Base-by-base conservation (phyloP, 768 basidiomycete genomes). In the Lactarius tabidus region DNA sequence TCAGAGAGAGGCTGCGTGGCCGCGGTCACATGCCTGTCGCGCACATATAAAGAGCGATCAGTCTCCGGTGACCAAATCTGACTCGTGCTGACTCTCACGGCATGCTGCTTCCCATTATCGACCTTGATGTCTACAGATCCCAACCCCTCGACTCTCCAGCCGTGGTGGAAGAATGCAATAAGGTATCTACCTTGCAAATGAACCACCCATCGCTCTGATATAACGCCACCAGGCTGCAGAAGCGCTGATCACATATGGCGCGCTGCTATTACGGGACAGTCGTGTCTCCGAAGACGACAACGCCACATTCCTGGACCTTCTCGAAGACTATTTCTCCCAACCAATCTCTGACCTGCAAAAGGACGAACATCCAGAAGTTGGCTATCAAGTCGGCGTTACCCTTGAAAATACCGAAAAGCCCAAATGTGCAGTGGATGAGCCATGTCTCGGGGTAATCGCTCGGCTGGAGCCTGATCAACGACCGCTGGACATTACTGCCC, bases 361-460 rank as follows among this genome's bases (percentile, higher is more conserved):
- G 69, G 95, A 98, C 67, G 88, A 92, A 73, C 84, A 87, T 20
- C 92, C 93, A 0, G 92, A 97, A 69, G 78, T 92, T 14, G 86
- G 90, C 62, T 98, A 93, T 75, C 95, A 98, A 76, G 87, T 93
- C 48, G 95, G 95, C 2, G 93, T 94, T 6, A 97, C 95, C 6
- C 85, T 96, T n/a, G 93, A 95, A 77, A 94, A 95, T 75, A 98
- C 94, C 2, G 95, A 97, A 78, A 93, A 92, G 71, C 89, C 90
- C 41, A 91, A 86, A 74, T 93, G 91, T 74, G 90, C 91, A 5
- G 87, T 85, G 12, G 84, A 94, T 72, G 88, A 90, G 56, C 86
- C 90, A 14, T 98, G 95, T 73, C 81, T 92, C 48, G 79, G 80
- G 45, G 81, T 98, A 64, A 98, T 98, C 69, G 83, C 84, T 58